Conservation (phyloP, 2,329 filamentous ascomycete species). For the Calycina herbarum region DNA sequence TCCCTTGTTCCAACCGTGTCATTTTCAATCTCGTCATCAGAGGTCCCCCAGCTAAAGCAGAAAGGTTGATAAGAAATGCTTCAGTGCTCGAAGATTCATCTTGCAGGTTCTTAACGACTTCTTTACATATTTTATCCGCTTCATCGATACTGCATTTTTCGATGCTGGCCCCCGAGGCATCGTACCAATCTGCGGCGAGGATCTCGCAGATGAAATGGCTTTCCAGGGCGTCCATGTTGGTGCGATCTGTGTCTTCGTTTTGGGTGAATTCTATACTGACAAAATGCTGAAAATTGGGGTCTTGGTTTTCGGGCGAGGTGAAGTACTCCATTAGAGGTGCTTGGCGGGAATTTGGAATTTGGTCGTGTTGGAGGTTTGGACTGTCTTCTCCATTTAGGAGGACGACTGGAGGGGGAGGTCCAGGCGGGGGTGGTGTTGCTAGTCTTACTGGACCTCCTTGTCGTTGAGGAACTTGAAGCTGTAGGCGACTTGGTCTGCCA, state of each 20-base stretch:
- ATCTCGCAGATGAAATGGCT: slow-evolving; percentile 54
- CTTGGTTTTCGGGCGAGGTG: slow-evolving; percentile 23
- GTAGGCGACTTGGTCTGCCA: slow-evolving; percentile 47
- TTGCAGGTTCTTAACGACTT: slow-evolving; percentile 54
- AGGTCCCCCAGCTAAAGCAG: slow-evolving; percentile 56
- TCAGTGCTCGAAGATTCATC: slow-evolving; percentile 52
- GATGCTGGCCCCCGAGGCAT: slow-evolving; percentile 46
- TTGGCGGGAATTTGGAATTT: slow-evolving; percentile 26
- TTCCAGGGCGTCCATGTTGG: slow-evolving; percentile 59
- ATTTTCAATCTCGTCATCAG: slow-evolving; percentile 48
- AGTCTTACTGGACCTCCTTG: slow-evolving; percentile 60
- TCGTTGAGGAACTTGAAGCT: slow-evolving; percentile 63
- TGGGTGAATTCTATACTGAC: slow-evolving; percentile 36
- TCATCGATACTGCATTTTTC: slow-evolving; percentile 52
- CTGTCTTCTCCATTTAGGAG: slow-evolving; percentile 49
- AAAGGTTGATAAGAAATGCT: slow-evolving; percentile 59
- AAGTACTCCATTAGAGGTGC: slow-evolving; percentile 35
- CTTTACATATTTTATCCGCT: slow-evolving; percentile 52
- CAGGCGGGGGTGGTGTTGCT: slow-evolving; percentile 54
- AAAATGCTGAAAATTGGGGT: slow-evolving; percentile 28
- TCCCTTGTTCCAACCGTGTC: slow-evolving; percentile 46
- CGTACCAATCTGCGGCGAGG: slow-evolving; percentile 52
- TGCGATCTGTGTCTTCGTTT: slow-evolving; percentile 40
- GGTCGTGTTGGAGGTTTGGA: slow-evolving; percentile 35
- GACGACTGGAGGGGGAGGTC: slow-evolving; percentile 38